Evolutionary conservation across 1,284 basidiomycete genomes (phyloP), one percentile per base, ranked within the genome.

Genomic region (Rhodofomes roseus): DNA sequence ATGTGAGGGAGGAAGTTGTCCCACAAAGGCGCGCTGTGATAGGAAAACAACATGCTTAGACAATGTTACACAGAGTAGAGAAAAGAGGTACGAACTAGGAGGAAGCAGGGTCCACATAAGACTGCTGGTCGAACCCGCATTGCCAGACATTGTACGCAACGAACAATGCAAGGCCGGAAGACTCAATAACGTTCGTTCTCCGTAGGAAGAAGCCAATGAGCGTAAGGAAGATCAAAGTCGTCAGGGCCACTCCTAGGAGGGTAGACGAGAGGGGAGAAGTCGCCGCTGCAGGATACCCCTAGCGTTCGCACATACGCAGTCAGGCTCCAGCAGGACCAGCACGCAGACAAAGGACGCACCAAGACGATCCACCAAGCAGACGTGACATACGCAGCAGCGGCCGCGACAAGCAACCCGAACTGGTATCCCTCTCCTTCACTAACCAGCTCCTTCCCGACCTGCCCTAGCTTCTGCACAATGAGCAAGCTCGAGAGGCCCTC

Each of bases 121-220:
- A 83, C 55, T 82, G 80, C 64, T 84, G 82, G 70, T 89, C 87
- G 62, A 90, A 85, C 12, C 90, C 90, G 68, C 90, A 91, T 41
- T 92, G 78, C 90, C 89, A 93, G 46, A 92, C 81, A 64, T 91
- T 93, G 72, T 92, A 95, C 16, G 92, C 91, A 37, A 96, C 82
- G 71, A 95, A 93, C 46, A 95, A 79, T 2, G 93, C 89, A 44
- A 96, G 83, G 48, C 92, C 86, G 16, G 89, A 88, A 2, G 95
- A 95, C 73, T 98, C 95, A 60, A 98, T 90, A 44, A 96, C 91
- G 67, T 96, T 97, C 51, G 95, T 97, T 55, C 93, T 83, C 58
- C 93, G 84, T 61, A 95, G 74, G 12, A 85, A 86, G 73, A 98
- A 96, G 5, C 93, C 93, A 64, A 98, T 96, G 63, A 93, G 81